Evolutionary conservation across 192 early-diverging fungal species (phyloP).

Genomic region (Pilaira anomala): DNA sequence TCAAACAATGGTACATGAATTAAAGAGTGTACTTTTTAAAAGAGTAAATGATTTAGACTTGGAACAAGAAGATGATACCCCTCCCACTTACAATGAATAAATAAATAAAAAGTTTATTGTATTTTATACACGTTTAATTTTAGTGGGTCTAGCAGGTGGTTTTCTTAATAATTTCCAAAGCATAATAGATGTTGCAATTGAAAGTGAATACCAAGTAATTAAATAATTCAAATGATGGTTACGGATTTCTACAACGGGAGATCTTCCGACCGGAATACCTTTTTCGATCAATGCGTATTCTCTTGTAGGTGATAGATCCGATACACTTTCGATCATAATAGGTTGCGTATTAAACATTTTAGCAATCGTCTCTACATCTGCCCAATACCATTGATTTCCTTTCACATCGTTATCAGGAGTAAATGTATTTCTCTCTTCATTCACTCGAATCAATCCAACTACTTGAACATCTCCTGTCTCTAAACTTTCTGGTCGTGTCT

Average conservation of each 20-base stretch:
- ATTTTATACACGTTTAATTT: slow-evolving; percentile 24
- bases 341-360: slow-evolving; percentile 58
- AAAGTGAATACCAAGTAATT: slow-evolving; percentile 83
- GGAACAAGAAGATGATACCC: neutral
- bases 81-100: neutral
- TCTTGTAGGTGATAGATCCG: slow-evolving; percentile 42
- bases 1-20: slow-evolving; percentile 54
- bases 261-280: slow-evolving; percentile 71
- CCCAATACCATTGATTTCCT: slow-evolving; percentile 79
- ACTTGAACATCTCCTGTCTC: slow-evolving; percentile 53
- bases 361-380: slow-evolving; percentile 78
- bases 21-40: slow-evolving; percentile 52
- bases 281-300: slow-evolving; percentile 50
- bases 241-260: slow-evolving; percentile 68
- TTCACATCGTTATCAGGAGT: slow-evolving; percentile 59
- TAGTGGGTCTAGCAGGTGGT: slow-evolving; percentile 34
- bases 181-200: slow-evolving; percentile 66
- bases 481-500: slow-evolving; percentile 46
- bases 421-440: slow-evolving; percentile 58
- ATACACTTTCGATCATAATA: slow-evolving; percentile 74
- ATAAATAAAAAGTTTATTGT: neutral
- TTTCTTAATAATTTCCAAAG: slow-evolving; percentile 59
- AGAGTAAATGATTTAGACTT: slow-evolving; percentile 31
- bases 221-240: slow-evolving; percentile 88
- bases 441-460: slow-evolving; percentile 62